Base-by-base conservation (phyloP, 257 asterid species). In the Nicotiana undulata region DNA sequence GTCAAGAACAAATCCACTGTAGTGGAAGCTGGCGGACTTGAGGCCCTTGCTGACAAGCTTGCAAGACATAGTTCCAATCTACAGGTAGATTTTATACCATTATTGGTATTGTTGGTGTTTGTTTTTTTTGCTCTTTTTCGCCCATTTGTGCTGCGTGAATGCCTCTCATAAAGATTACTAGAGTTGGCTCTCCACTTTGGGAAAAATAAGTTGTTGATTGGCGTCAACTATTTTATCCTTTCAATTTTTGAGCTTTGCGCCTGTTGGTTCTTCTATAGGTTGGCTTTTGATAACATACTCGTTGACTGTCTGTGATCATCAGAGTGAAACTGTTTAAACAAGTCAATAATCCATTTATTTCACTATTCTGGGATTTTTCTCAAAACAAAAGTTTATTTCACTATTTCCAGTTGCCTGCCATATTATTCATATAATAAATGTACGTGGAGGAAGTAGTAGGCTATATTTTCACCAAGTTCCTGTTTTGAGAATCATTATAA, bases 11-110 rank as follows among this genome's bases (percentile, higher is more conserved):
- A 83, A 85, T 61, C 85, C 85, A 88, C 86, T 59, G 88, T 92
- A 64, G 82, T 90, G 83, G 98, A 94, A 86, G 97, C 93, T 86
- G 98, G 97, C 60, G 95, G 88, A 70, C 89, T 92, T 70, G 97
- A 92, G 67, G 87, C 84, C 49, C 91, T 94, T 78, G 85, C 84
- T 74, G 94, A 88, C 83, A 94, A 88, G 88, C 88, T 94, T 81
- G 85, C 85, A 75, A 81, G 88, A 66, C 88, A 83, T 79, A 67
- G 90, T 80, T 83, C 89, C 84, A 79, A 85, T 74, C 84, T 86
- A 75, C 88, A 44, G 96, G 98, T 94, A 90, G 74, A 80, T 46
- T 46, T 49, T 49, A 46, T 49, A 49, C 17, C 79, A 49, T 51
- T 51, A 9, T 11, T 51, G 56, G 16, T 51, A 4, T 74, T 56